Conservation (phyloP, 1,139 yeast species). For the Hyphopichia burtonii region DNA sequence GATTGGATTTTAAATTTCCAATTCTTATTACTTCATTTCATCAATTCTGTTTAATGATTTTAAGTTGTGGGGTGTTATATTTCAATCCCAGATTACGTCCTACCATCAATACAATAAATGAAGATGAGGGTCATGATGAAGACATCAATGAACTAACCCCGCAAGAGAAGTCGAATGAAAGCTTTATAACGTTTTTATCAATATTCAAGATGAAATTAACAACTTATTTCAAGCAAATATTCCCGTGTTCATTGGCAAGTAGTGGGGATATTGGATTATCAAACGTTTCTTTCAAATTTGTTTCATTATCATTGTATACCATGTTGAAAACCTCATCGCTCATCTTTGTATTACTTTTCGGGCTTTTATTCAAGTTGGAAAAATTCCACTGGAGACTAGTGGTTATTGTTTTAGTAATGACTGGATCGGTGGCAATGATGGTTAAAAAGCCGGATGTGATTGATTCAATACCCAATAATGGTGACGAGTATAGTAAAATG, state of each 20-base stretch:
- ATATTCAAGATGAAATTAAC: slow-evolving; percentile 18
- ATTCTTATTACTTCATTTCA: slow-evolving; percentile 81
- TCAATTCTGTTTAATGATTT: slow-evolving; percentile 64
- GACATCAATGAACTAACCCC: background rate
- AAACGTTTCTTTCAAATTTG: slow-evolving; percentile 74
- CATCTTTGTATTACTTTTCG: slow-evolving; percentile 84
- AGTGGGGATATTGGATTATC: slow-evolving; percentile 95
- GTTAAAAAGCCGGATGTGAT: slow-evolving; percentile 46
- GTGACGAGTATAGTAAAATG: slow-evolving; percentile 24
- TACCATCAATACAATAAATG: slow-evolving; percentile 14
- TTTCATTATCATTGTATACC: slow-evolving; percentile 85
- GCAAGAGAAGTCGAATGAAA: background rate
- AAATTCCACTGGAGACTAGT: slow-evolving; percentile 63
- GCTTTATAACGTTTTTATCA: slow-evolving; percentile 9
- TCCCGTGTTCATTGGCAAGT: slow-evolving; percentile 86
- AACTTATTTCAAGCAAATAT: slow-evolving; percentile 51
- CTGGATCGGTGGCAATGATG: slow-evolving; percentile 84
- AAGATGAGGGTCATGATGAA: background rate
- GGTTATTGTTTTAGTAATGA: slow-evolving; percentile 73
- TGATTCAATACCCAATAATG: slow-evolving; percentile 9
- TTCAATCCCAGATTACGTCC: slow-evolving; percentile 52
- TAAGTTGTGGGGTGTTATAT: slow-evolving; percentile 46
- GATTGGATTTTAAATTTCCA: slow-evolving; percentile 78
- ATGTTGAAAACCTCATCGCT: slow-evolving; percentile 86
- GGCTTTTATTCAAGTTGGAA: slow-evolving; percentile 77